These are phyloP conservation scores for Diaporthe citriasiana DNA, from an alignment of 2,329 filamentous ascomycete genomes.

Conservation along the genomic window DNA sequence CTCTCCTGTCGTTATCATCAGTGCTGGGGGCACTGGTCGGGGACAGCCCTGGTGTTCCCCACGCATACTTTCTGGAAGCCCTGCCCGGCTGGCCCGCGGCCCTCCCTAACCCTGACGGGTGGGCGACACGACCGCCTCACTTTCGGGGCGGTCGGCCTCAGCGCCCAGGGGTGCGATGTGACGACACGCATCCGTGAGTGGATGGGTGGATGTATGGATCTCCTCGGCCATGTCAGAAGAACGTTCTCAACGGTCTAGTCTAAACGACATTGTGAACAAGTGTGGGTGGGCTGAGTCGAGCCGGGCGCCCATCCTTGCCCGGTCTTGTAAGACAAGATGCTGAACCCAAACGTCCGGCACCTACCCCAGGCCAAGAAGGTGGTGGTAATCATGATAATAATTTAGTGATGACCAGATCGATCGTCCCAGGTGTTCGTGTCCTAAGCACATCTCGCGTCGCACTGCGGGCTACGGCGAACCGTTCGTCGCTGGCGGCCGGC, in stretches of 20 bases:
- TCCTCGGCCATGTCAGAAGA: constrained; percentile 10
- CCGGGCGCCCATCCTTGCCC: constrained; percentile 3
- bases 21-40: constrained; percentile 6
- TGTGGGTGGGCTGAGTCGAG: constrained; percentile 12
- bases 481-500: constrained; percentile 20
- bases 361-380: neutral
- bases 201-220: neutral
- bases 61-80: constrained; percentile 26
- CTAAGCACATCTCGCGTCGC: constrained; percentile 10
- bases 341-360: neutral
- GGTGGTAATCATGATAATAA: neutral
- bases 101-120: constrained; percentile 20
- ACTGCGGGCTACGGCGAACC: constrained; percentile 14
- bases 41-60: neutral
- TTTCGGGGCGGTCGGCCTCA: constrained; percentile 27
- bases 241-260: constrained; percentile 1
- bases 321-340: constrained; percentile 1
- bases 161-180: constrained; percentile 4
- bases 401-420: constrained; percentile 11
- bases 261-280: neutral
- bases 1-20: neutral
- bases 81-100: constrained; percentile 22
- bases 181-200: neutral
- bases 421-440: constrained; percentile 23
- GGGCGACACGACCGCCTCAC: constrained; percentile 25